Conservation (phyloP, 148 eudicot species). For the Mesembryanthemum crystallinum region DNA sequence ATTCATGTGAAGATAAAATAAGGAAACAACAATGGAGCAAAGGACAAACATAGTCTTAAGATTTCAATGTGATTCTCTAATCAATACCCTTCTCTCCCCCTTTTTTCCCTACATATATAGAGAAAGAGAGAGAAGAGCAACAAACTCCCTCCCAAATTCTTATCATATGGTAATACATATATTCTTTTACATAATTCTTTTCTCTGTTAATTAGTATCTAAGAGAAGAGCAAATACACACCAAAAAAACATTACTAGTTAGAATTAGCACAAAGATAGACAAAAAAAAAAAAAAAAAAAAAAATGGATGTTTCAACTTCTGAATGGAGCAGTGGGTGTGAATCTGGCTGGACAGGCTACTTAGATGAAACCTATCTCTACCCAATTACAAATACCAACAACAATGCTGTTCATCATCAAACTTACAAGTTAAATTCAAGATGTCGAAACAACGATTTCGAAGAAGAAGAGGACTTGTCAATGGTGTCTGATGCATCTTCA, state of each 20-base stretch:
- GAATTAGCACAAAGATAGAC: neutral
- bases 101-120: conserved; percentile 25
- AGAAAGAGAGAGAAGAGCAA: conserved; percentile 9
- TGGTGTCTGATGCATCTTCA: conserved; percentile 89
- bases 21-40: conserved; percentile 28
- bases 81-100: neutral
- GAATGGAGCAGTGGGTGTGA: conserved; percentile 69
- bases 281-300: neutral
- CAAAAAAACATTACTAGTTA: too few species aligned
- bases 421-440: conserved; percentile 18
- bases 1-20: conserved; percentile 35
- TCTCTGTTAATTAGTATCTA: too few species aligned
- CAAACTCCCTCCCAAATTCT: conserved; percentile 8
- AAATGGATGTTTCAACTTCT: conserved; percentile 56
- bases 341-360: conserved; percentile 86
- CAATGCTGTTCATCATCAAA: conserved; percentile 6
- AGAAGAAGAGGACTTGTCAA: conserved; percentile 64
- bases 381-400: conserved; percentile 7
- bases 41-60: conserved; percentile 48
- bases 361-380: conserved; percentile 48
- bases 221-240: too few species aligned
- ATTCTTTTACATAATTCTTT: too few species aligned
- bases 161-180: too few species aligned
- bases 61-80: conserved; percentile 30
- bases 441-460: conserved; percentile 5